Evolutionary conservation across 2,329 filamentous ascomycete species (phyloP), one percentile per base, ranked within the genome.

Genomic region (Eurotiales sp.): DNA sequence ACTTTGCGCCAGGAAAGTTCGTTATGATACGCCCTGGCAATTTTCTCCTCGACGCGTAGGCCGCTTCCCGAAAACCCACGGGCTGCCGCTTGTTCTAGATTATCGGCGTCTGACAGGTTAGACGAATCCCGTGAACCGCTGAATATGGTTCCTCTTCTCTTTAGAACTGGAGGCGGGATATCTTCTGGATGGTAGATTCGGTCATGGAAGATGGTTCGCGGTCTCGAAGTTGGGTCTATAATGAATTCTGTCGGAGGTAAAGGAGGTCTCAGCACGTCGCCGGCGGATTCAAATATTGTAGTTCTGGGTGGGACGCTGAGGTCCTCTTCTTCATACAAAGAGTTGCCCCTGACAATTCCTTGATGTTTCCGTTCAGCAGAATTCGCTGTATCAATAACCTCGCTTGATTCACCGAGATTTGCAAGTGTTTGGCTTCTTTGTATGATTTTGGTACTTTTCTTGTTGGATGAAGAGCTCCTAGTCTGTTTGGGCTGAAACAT

Each of bases 11-110:
- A 99, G 1, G 89, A 88, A 17, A 99, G 73, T 56, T 90, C 90
- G 11, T 85, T 84, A 68, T 99, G 93, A 71, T 99, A 99, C 12
- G 90, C 93, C 42, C 93, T 83, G 1, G 93, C 93, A 59, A 99
- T 99, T 72, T 96, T 97, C 69, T 99, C 93, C 69, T 99, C 93
- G 0, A 97, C 90, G 56, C 88, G 89, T 83, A 97, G 91, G 56
- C 70, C 71, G 21, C 52, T 51, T 46, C 49, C 49, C 10, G 42
- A 29, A 37, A 45, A 45, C 21, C 42, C 49, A 47, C 62, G 66
- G 42, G 61, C 59, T 42, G 58, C 53, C 36, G 48, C 52, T 45
- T 57, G 55, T 3, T 54, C 41, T 22, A 55, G 43, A 44, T 46
- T 23, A 8, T 59, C 56, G 21, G 54, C 56, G 12, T 45, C 23